A percentile compares a stretch with the other conserved stretches of the same genome.
Conservation (phyloP, 78 protist species). For the Protostelium mycophagum region DNA sequence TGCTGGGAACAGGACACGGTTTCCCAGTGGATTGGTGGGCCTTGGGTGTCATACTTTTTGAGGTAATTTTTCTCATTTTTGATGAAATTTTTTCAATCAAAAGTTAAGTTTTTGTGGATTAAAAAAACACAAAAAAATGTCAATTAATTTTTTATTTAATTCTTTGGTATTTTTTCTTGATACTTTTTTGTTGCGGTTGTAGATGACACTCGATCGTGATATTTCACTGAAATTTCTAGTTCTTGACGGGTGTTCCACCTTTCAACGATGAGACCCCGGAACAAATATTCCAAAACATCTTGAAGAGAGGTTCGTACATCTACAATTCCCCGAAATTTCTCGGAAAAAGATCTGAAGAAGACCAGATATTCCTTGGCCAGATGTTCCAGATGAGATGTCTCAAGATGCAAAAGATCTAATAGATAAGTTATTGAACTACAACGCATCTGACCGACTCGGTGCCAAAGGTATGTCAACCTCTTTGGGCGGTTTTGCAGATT, state of each 20-base stretch:
- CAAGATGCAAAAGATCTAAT: conserved; percentile 61
- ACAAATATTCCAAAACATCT: conserved; percentile 46
- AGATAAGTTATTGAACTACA: conserved; percentile 21
- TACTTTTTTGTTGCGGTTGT: no score
- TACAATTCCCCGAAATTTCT: no score
- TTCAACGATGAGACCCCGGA: conserved; percentile 87
- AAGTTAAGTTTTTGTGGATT: no score
- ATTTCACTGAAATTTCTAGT: conserved; percentile 18
- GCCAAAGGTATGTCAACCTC: neutral
- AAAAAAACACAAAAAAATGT: no score
- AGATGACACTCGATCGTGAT: no score
- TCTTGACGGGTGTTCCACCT: conserved; percentile 86
- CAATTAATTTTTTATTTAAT: no score
- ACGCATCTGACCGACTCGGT: neutral
- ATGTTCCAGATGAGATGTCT: conserved; percentile 18
- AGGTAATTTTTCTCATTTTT: neutral
- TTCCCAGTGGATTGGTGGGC: conserved; percentile 96
- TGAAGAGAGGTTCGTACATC: conserved; percentile 34
- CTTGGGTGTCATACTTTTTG: conserved; percentile 80
- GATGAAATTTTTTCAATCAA: no score
- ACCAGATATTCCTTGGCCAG: conserved; percentile 31
- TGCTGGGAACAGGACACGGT: conserved; percentile 68
- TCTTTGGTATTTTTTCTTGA: no score
- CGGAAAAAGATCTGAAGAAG: no score
- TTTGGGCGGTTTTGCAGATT: no score